phyloP scores from a whole-genome alignment of 2,329 filamentous ascomycete species.

The Fusarium coicis region DNA sequence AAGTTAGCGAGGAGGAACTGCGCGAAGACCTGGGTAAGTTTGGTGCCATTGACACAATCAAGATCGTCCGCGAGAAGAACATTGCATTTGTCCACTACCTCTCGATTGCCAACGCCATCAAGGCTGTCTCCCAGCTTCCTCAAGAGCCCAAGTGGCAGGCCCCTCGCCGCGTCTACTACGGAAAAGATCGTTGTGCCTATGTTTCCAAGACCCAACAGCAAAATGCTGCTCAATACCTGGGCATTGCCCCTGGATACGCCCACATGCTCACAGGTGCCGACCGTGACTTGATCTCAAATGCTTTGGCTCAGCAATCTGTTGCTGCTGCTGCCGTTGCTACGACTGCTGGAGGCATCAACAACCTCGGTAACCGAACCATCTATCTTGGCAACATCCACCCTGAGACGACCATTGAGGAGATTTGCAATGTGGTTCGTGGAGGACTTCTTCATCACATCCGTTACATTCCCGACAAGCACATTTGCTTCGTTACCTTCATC shows the following conservation, averaged over 20 bases:
- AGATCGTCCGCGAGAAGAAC: slow-evolving; percentile 96
- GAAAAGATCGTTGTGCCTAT: slow-evolving; percentile 97
- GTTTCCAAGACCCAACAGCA: slow-evolving; percentile 99
- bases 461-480: slow-evolving; percentile 99
- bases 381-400: slow-evolving; percentile 99
- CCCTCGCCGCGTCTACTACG: slow-evolving; percentile 95
- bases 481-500: slow-evolving; percentile 99
- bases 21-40: slow-evolving; percentile 97
- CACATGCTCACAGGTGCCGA: slow-evolving; percentile 97
- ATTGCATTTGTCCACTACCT: slow-evolving; percentile 98
- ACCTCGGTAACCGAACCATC: slow-evolving; percentile 95
- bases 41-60: slow-evolving; percentile 95
- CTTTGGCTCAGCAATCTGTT: slow-evolving; percentile 95
- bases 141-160: slow-evolving; percentile 98
- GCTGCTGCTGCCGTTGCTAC: slow-evolving; percentile 96
- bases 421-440: slow-evolving; percentile 97
- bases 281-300: slow-evolving; percentile 95
- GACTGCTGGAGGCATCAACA: slow-evolving; percentile 95
- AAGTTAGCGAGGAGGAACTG: slow-evolving; percentile 89
- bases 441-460: slow-evolving; percentile 97
- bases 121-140: slow-evolving; percentile 94
- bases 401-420: slow-evolving; percentile 98
- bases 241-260: slow-evolving; percentile 95
- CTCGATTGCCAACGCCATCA: slow-evolving; percentile 97
- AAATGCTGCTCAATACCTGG: slow-evolving; percentile 97